Percentiles rank a stretch among this genome's conserved stretches.
Conservation (phyloP, 2,329 filamentous ascomycete genomes). For the Lanzia echinophila region DNA sequence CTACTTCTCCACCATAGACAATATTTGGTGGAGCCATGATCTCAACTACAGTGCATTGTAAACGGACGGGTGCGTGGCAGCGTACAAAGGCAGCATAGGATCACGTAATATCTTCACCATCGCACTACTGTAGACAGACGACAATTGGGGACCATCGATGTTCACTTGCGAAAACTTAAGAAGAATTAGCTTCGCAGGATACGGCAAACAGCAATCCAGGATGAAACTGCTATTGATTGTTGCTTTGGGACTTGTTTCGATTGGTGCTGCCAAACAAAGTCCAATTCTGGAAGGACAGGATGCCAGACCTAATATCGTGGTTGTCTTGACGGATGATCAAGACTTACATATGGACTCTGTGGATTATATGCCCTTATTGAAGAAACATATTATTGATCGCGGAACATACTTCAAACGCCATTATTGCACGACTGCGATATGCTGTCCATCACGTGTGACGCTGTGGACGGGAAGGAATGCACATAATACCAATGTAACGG, state of each 20-base stretch:
- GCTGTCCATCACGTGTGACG: constrained; percentile 55
- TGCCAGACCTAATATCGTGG: constrained; percentile 48
- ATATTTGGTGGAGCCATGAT: neutral
- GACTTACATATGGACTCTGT: constrained; percentile 54
- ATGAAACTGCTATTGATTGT: constrained; percentile 1
- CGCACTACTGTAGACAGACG: too few species aligned
- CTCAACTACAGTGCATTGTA: neutral
- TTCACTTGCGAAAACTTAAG: too few species aligned
- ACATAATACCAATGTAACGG: constrained; percentile 58
- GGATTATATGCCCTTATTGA: constrained; percentile 48
- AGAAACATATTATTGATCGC: constrained; percentile 47
- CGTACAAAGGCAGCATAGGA: neutral
- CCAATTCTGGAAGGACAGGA: constrained; percentile 9
- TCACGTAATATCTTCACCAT: too few species aligned
- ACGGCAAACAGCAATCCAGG: too few species aligned
- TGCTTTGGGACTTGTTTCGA: constrained; percentile 11
- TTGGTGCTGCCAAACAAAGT: constrained; percentile 12
- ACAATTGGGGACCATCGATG: too few species aligned
- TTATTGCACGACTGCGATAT: constrained; percentile 54
- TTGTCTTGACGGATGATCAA: constrained; percentile 60
- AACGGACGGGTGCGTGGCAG: too few species aligned
- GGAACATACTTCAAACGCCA: constrained; percentile 51
- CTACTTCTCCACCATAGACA: neutral
- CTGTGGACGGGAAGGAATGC: constrained; percentile 55
- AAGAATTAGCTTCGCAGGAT: too few species aligned